Conservation (phyloP, 139 green algal species). For the Tetraselmis striata region DNA sequence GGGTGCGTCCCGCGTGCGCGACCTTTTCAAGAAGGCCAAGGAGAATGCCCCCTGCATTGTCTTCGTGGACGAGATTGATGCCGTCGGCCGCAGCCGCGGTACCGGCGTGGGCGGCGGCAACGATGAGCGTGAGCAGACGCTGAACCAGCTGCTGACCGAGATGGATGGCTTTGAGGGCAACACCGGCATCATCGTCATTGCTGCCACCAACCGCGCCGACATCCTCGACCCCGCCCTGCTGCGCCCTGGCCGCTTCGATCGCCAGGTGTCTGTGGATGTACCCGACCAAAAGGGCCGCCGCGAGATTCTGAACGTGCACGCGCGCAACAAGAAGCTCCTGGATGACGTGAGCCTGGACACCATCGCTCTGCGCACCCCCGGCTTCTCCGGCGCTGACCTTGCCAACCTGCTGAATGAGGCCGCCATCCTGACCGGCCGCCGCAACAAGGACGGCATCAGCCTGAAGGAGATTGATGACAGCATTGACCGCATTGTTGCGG, state of each 20-base stretch:
- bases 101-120: conserved; percentile 92
- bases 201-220: conserved; percentile 95
- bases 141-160: conserved; percentile 79
- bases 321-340: conserved; percentile 88
- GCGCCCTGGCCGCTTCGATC: conserved; percentile 94
- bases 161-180: conserved; percentile 99
- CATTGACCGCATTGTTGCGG: conserved; percentile 92
- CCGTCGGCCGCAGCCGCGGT: conserved; percentile 88
- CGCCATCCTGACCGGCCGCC: conserved; percentile 90
- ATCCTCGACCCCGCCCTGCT: conserved; percentile 97
- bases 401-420: conserved; percentile 99
- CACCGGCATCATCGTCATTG: conserved; percentile 95
- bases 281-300: conserved; percentile 92
- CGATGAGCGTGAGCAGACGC: conserved; percentile 90
- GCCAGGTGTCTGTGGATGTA: conserved; percentile 90
- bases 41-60: conserved; percentile 98
- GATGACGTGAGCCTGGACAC: conserved; percentile 93
- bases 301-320: conserved; percentile 92
- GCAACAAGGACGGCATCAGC: conserved; percentile 59
- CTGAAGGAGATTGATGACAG: conserved; percentile 91
- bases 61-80: conserved; percentile 99
- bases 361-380: conserved; percentile 89
- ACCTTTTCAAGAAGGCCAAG: conserved; percentile 99
- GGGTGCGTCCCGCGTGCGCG: conserved; percentile 87
- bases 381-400: conserved; percentile 91